phyloP scores from a whole-genome alignment of 1,284 basidiomycete genomes.

The Cryptococcus jaspeensis region DNA sequence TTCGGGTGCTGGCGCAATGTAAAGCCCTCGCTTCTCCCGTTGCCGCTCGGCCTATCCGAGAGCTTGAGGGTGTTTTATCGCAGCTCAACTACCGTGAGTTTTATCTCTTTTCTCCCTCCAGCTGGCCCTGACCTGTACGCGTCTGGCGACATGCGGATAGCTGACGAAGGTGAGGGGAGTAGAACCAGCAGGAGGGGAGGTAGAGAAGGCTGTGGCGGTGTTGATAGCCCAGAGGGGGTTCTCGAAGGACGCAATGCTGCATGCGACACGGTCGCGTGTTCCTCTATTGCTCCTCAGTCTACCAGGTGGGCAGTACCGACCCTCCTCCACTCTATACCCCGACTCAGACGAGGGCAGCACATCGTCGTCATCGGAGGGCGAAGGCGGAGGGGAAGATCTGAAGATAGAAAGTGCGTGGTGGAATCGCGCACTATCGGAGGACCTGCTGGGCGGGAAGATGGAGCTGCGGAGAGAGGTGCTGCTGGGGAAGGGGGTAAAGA shows the following conservation, averaged over 20 bases:
- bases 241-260: constrained; percentile 64
- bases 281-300: constrained; percentile 76
- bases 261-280: constrained; percentile 66
- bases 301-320: constrained; percentile 52
- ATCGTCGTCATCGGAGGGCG: not conserved
- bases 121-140: not conserved
- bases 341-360: not conserved
- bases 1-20: constrained; percentile 83
- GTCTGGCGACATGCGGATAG: not conserved
- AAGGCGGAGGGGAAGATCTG: not conserved
- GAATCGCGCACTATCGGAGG: constrained; percentile 63
- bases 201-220: constrained; percentile 53
- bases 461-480: constrained; percentile 66
- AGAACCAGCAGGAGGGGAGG: constrained; percentile 49
- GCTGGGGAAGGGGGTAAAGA: constrained; percentile 7
- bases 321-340: not conserved
- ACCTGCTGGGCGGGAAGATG: constrained; percentile 60
- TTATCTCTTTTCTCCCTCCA: too few species aligned
- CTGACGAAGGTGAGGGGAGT: constrained; percentile 49
- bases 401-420: constrained; percentile 55
- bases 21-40: constrained; percentile 80
- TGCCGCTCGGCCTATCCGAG: constrained; percentile 74
- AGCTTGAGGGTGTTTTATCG: constrained; percentile 77
- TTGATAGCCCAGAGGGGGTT: constrained; percentile 75
- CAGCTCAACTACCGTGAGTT: constrained; percentile 14